Evolutionary conservation across 345 rosid genomes (phyloP).

Genomic region (Linum lewisii): DNA sequence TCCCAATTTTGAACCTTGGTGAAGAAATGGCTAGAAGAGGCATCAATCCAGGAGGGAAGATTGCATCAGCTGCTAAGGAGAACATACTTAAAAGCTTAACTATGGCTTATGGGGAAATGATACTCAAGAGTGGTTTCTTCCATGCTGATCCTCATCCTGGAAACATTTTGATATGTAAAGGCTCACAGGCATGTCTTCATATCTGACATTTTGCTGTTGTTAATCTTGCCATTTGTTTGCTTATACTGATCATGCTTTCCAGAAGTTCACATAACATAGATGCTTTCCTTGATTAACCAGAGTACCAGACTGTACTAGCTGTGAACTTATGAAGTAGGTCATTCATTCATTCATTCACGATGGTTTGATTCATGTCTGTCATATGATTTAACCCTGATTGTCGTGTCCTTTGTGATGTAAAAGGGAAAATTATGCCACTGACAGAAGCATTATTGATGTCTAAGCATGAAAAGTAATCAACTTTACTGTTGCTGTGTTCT

Average conservation of each 20-base stretch:
- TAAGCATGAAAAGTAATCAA: conserved; percentile 7
- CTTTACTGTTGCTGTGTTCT: conserved; percentile 15
- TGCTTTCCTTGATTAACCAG: background rate
- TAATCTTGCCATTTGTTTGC: background rate
- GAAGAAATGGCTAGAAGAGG: conserved; percentile 89
- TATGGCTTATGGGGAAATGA: conserved; percentile 89
- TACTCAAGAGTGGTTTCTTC: conserved; percentile 90
- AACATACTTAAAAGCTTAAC: conserved; percentile 77
- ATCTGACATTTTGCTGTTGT: conserved; percentile 1
- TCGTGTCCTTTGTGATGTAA: background rate
- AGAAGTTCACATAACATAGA: background rate
- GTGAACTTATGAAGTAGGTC: background rate
- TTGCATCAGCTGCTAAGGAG: conserved; percentile 89
- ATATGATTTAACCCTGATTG: background rate
- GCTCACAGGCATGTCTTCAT: conserved; percentile 71
- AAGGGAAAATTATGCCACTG: background rate
- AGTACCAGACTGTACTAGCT: background rate
- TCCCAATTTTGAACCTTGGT: conserved; percentile 82
- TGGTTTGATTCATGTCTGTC: background rate
- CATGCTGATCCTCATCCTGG: conserved; percentile 99
- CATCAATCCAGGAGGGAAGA: conserved; percentile 69
- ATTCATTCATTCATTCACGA: background rate
- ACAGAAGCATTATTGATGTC: conserved; percentile 2
- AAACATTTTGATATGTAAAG: conserved; percentile 81
- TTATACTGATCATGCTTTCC: background rate